A percentile compares a stretch with the other conserved stretches of the same genome.
These are phyloP conservation scores for Rutstroemia sp. DNA, from an alignment of 2,329 filamentous ascomycete genomes.

Conservation along the genomic window DNA sequence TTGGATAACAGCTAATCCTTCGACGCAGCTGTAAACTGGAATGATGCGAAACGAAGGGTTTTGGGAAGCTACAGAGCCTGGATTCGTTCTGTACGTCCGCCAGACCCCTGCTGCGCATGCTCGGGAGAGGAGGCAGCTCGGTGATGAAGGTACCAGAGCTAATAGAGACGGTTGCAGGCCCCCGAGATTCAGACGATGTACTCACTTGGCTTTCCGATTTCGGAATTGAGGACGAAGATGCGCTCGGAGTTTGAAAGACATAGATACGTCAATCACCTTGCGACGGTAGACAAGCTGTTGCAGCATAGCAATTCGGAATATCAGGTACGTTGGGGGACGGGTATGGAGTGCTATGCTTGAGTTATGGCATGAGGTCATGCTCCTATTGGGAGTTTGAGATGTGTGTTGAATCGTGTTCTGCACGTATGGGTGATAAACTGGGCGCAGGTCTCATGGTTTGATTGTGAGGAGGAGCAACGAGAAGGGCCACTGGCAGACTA, in stretches of 20 bases:
- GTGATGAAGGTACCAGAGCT: background rate
- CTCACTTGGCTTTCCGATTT: conserved; percentile 80
- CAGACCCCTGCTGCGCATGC: background rate
- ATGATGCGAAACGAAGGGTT: conserved; percentile 80
- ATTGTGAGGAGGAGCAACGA: too few relatives aligned
- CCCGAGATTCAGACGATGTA: conserved; percentile 98
- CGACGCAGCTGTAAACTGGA: conserved; percentile 72
- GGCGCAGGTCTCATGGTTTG: too few relatives aligned
- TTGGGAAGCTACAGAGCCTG: conserved; percentile 88
- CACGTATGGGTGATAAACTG: too few relatives aligned
- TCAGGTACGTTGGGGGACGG: conserved; percentile 55
- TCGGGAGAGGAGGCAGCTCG: too few relatives aligned
- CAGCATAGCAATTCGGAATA: conserved; percentile 90
- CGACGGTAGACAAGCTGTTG: conserved; percentile 80
- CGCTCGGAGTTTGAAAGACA: conserved; percentile 95
- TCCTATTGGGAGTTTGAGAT: too few relatives aligned
- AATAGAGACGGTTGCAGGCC: conserved; percentile 50
- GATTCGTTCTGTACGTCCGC: conserved; percentile 76
- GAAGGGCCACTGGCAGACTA: too few relatives aligned
- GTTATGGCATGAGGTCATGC: background rate
- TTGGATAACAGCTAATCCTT: conserved; percentile 44
- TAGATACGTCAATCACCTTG: conserved; percentile 84
- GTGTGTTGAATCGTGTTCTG: background rate
- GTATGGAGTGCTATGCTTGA: background rate
- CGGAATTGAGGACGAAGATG: conserved; percentile 83